Evolutionary conservation across 2,329 filamentous ascomycete species (phyloP).

Genomic region (Didymella keratinophila): DNA sequence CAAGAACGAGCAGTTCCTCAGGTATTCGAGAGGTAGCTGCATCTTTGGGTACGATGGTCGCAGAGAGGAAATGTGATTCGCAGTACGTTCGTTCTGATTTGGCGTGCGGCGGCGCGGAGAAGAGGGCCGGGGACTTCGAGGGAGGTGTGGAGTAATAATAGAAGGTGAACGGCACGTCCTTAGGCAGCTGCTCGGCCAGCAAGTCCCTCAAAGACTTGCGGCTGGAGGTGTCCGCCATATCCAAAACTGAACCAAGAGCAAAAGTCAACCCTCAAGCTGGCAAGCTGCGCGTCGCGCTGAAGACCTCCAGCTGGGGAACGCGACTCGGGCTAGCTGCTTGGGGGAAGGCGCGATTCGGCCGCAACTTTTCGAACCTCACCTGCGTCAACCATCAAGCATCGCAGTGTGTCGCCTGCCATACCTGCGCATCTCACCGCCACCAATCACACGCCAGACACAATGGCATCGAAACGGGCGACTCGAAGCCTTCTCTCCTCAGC

Average conservation of each 20-base stretch:
- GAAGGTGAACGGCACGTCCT: constrained; percentile 68
- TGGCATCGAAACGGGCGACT: constrained; percentile 60
- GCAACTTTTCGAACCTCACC: constrained; percentile 41
- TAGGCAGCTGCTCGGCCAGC: constrained; percentile 62
- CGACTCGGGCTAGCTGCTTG: constrained; percentile 24
- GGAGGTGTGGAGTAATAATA: constrained; percentile 91
- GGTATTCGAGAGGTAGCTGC: constrained; percentile 27
- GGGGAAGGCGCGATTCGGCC: constrained; percentile 33
- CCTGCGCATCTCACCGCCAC: constrained; percentile 25
- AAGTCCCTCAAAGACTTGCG: constrained; percentile 49
- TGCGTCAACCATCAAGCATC: constrained; percentile 10
- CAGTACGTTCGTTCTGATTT: constrained; percentile 80
- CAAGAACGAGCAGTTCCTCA: constrained; percentile 74
- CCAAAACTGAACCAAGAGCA: constrained; percentile 5
- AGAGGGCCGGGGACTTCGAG: constrained; percentile 76
- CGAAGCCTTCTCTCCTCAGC: constrained; percentile 42
- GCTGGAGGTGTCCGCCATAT: constrained; percentile 38
- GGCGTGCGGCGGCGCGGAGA: constrained; percentile 75
- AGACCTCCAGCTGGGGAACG: constrained; percentile 25
- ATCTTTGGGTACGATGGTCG: constrained; percentile 57
- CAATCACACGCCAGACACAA: constrained; percentile 34
- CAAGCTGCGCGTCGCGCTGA: constrained; percentile 12
- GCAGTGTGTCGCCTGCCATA: constrained; percentile 20
- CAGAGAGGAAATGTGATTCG: constrained; percentile 80
- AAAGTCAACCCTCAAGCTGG: not conserved